Evolutionary conservation across 768 basidiomycete species (phyloP).

Genomic region (Chalciporus piperatus): DNA sequence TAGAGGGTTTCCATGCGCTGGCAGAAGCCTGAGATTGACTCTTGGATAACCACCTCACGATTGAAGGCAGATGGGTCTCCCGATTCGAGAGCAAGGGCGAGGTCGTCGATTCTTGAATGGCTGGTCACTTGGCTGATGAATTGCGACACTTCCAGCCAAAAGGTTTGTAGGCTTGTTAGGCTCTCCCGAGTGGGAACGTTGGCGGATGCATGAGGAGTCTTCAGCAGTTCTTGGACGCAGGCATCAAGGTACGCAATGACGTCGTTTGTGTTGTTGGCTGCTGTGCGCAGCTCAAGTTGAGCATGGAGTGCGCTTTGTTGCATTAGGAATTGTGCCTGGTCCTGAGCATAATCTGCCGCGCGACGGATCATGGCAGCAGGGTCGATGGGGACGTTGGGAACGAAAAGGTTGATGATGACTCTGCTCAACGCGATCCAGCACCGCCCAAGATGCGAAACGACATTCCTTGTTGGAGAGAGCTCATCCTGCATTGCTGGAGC

Average conservation of each 20-base stretch:
- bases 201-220: conserved; percentile 24
- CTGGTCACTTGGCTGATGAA: conserved; percentile 63
- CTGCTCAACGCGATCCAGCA: conserved; percentile 62
- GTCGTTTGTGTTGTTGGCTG: conserved; percentile 55
- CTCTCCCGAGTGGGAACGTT: conserved; percentile 37
- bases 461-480: conserved; percentile 13
- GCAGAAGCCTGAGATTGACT: conserved; percentile 73
- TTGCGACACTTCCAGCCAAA: conserved; percentile 75
- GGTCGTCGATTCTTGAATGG: conserved; percentile 45
- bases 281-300: conserved; percentile 49
- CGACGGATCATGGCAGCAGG: conserved; percentile 67
- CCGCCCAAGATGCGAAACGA: conserved; percentile 39
- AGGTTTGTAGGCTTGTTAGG: conserved; percentile 51
- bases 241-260: conserved; percentile 45
- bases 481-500: conserved; percentile 20
- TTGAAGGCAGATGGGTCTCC: conserved; percentile 38
- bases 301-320: conserved; percentile 54
- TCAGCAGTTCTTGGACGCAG: conserved; percentile 30
- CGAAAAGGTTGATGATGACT: conserved; percentile 64
- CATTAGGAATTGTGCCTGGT: conserved; percentile 39
- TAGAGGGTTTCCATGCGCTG: conserved; percentile 71
- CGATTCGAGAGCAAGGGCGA: conserved; percentile 40
- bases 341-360: conserved; percentile 40
- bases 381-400: conserved; percentile 85
- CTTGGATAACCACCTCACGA: conserved; percentile 73